phyloP scores from a whole-genome alignment of 2,329 filamentous ascomycete species.

The Ascochyta rabiei region DNA sequence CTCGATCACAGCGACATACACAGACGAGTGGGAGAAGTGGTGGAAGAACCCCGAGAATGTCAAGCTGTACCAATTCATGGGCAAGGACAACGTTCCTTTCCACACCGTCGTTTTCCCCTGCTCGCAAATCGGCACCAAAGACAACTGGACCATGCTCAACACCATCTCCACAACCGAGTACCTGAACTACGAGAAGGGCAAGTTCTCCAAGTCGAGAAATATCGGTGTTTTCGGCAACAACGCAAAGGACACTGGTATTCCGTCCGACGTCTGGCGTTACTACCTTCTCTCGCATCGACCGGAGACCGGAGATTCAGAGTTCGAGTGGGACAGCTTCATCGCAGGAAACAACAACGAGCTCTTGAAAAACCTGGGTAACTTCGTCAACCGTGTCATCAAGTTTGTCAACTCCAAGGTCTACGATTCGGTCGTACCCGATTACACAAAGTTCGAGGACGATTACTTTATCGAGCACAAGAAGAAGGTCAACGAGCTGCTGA shows the following conservation, averaged over 20 bases:
- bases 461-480: slow-evolving; percentile 56
- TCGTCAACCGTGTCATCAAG: slow-evolving; percentile 66
- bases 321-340: slow-evolving; percentile 86
- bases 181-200: slow-evolving; percentile 57
- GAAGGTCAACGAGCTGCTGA: slow-evolving; percentile 70
- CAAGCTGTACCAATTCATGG: slow-evolving; percentile 88
- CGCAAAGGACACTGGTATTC: slow-evolving; percentile 83
- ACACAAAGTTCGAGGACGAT: slow-evolving; percentile 59
- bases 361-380: slow-evolving; percentile 72
- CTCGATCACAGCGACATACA: slow-evolving; percentile 93
- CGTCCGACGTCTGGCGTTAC: slow-evolving; percentile 89
- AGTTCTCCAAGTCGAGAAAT: slow-evolving; percentile 90
- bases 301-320: slow-evolving; percentile 85
- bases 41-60: slow-evolving; percentile 91
- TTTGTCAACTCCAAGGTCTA: slow-evolving; percentile 75
- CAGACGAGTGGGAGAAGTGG: slow-evolving; percentile 89
- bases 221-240: slow-evolving; percentile 92
- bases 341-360: slow-evolving; percentile 87
- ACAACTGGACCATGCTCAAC: slow-evolving; percentile 89
- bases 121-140: slow-evolving; percentile 80
- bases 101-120: slow-evolving; percentile 92
- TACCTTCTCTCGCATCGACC: slow-evolving; percentile 86
- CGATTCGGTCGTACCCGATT: slow-evolving; percentile 71
- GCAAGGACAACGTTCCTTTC: slow-evolving; percentile 88
- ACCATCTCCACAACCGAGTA: slow-evolving; percentile 87